A percentile compares a stretch with the other conserved stretches of the same genome.
Conservation (phyloP, 108 stramenopile genomes). For the Discostella pseudostelligera region DNA sequence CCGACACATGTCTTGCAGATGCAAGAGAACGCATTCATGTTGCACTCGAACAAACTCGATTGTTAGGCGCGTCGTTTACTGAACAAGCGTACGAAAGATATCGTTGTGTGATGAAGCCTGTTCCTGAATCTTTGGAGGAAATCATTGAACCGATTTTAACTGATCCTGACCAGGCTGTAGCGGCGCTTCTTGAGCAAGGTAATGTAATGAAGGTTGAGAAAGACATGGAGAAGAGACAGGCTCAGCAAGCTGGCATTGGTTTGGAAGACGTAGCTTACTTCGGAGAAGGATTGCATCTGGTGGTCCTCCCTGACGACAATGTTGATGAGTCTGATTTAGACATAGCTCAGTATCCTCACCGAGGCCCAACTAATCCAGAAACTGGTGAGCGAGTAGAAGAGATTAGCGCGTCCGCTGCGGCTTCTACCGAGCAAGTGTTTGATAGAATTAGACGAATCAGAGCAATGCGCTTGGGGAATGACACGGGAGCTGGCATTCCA, state of each 20-base stretch:
- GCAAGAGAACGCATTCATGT: slow-evolving; percentile 64
- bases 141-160: slow-evolving; percentile 29
- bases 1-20: slow-evolving; percentile 60
- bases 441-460: slow-evolving; percentile 61
- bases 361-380: slow-evolving; percentile 50
- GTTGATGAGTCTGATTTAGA: slow-evolving; percentile 29
- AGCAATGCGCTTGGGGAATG: slow-evolving; percentile 25
- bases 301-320: slow-evolving; percentile 67
- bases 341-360: slow-evolving; percentile 32
- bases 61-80: slow-evolving; percentile 67
- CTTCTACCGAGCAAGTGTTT: slow-evolving; percentile 68
- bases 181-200: slow-evolving; percentile 30
- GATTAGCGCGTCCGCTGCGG: slow-evolving; percentile 66
- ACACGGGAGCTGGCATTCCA: slow-evolving; percentile 12
- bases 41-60: slow-evolving; percentile 72
- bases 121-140: slow-evolving; percentile 31
- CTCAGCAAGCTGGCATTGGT: slow-evolving; percentile 53
- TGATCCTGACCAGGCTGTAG: slow-evolving; percentile 43
- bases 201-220: slow-evolving; percentile 53
- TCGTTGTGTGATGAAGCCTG: slow-evolving; percentile 59
- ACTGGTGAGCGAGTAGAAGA: slow-evolving; percentile 53
- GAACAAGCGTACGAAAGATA: slow-evolving; percentile 79
- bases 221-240: slow-evolving; percentile 59
- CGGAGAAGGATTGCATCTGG: slow-evolving; percentile 63
- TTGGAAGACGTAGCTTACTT: slow-evolving; percentile 60